Evolutionary conservation across 306 rosid genomes (phyloP).

Genomic region (Ormosia semicastrata): DNA sequence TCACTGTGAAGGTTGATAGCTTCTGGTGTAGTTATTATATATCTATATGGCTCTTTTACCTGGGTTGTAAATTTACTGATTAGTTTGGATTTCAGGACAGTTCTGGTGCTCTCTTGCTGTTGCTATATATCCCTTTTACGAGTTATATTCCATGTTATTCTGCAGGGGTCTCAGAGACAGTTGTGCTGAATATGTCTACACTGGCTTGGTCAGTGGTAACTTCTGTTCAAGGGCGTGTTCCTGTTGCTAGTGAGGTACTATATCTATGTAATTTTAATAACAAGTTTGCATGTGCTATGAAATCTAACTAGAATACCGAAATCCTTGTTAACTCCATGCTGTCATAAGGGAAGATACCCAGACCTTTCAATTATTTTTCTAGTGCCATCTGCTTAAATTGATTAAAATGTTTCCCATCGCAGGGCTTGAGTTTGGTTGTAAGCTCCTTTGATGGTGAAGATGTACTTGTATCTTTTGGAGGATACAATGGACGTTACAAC

Average conservation of each 20-base stretch:
- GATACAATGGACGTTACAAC: slow-evolving; percentile 90
- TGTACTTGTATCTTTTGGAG: slow-evolving; percentile 81
- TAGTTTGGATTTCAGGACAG: background rate
- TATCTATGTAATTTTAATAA: slow-evolving; percentile 4
- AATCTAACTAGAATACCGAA: background rate
- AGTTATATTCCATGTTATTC: slow-evolving; percentile 27
- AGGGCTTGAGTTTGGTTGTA: slow-evolving; percentile 92
- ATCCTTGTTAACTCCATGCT: background rate
- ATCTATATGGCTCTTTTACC: background rate
- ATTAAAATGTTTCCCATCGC: slow-evolving; percentile 34
- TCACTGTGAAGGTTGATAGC: background rate
- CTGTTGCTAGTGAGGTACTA: slow-evolving; percentile 91
- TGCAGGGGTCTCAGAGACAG: slow-evolving; percentile 87
- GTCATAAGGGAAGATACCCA: background rate
- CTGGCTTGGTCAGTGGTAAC: slow-evolving; percentile 94
- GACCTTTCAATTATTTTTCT: background rate
- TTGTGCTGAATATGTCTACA: slow-evolving; percentile 86
- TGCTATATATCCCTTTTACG: background rate
- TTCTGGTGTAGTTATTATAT: slow-evolving; percentile 6
- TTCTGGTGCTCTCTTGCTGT: background rate
- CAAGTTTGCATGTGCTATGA: slow-evolving; percentile 9
- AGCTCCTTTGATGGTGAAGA: slow-evolving; percentile 77
- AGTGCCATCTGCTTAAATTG: slow-evolving; percentile 8
- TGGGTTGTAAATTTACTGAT: background rate
- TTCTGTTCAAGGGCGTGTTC: slow-evolving; percentile 85